These are phyloP conservation scores for Rhizopogon sp. DNA, from an alignment of 768 basidiomycete genomes.

Conservation along the genomic window DNA sequence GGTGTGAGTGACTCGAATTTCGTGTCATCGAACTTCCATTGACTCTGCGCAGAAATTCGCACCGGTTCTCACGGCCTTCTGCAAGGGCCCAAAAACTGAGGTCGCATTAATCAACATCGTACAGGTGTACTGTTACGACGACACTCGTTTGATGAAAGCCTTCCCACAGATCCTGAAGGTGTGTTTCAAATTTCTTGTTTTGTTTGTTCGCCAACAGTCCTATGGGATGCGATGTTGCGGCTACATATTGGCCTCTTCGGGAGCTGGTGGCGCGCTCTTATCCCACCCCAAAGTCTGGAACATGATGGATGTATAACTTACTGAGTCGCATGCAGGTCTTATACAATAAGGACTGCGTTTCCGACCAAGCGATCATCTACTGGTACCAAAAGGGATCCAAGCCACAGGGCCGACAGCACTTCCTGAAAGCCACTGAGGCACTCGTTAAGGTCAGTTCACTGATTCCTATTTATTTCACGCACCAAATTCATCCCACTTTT, in stretches of 20 bases:
- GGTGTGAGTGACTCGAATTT: conserved; percentile 46
- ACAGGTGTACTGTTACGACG: conserved; percentile 95
- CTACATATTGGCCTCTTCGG: background rate
- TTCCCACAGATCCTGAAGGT: conserved; percentile 95
- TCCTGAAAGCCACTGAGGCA: conserved; percentile 82
- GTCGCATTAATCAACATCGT: conserved; percentile 93
- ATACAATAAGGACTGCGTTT: conserved; percentile 94
- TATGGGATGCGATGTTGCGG: background rate
- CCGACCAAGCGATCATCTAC: conserved; percentile 95
- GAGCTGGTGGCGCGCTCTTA: background rate
- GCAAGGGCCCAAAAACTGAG: conserved; percentile 81
- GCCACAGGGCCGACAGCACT: conserved; percentile 91
- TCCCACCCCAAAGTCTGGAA: background rate
- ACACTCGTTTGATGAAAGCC: conserved; percentile 89
- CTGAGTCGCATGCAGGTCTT: conserved; percentile 56
- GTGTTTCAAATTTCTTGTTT: conserved; percentile 1
- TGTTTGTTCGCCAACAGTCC: background rate
- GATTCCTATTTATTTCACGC: background rate
- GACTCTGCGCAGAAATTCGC: conserved; percentile 59
- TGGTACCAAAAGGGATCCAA: conserved; percentile 98
- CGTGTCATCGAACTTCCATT: background rate
- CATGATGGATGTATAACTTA: conserved; percentile 7
- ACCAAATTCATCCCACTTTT: conserved; percentile 29
- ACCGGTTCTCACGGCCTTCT: conserved; percentile 87
- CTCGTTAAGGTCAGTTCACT: conserved; percentile 72